These are phyloP conservation scores for Nidularia pulvinata DNA, from an alignment of 768 basidiomycete genomes.

Conservation along the genomic window DNA sequence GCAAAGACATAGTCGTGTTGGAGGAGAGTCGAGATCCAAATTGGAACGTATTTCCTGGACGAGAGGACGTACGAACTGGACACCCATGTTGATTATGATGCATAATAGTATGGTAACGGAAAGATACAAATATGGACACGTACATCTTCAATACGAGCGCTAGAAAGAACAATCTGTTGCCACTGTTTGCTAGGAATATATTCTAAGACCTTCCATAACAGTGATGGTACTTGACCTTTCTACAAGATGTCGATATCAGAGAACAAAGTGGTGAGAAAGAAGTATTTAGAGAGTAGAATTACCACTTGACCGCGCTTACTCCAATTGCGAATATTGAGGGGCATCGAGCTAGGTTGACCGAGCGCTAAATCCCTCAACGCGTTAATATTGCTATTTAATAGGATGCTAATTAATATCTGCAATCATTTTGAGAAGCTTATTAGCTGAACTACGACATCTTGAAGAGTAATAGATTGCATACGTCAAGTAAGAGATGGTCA, in stretches of 20 bases:
- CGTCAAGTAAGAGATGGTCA: background rate
- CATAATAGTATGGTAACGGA: background rate
- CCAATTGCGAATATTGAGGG: background rate
- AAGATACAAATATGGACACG: background rate
- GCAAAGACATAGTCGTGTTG: background rate
- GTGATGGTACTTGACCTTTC: background rate
- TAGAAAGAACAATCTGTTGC: background rate
- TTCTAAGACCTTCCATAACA: background rate
- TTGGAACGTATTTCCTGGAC: background rate
- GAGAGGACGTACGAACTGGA: background rate
- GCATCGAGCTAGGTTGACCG: background rate
- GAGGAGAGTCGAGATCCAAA: background rate
- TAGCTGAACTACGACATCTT: background rate
- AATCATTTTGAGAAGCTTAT: background rate
- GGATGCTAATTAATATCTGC: background rate
- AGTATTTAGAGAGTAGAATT: background rate
- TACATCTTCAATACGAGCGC: background rate
- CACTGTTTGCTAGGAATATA: constrained; percentile 1
- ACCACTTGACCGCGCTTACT: background rate
- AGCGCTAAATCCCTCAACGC: background rate
- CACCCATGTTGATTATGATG: background rate
- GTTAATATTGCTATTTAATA: background rate
- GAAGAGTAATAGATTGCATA: background rate
- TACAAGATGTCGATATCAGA: background rate
- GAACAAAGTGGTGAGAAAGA: too few species aligned